These are phyloP conservation scores for Microcos paniculata DNA, from an alignment of 345 rosid species.

Conservation along the genomic window DNA sequence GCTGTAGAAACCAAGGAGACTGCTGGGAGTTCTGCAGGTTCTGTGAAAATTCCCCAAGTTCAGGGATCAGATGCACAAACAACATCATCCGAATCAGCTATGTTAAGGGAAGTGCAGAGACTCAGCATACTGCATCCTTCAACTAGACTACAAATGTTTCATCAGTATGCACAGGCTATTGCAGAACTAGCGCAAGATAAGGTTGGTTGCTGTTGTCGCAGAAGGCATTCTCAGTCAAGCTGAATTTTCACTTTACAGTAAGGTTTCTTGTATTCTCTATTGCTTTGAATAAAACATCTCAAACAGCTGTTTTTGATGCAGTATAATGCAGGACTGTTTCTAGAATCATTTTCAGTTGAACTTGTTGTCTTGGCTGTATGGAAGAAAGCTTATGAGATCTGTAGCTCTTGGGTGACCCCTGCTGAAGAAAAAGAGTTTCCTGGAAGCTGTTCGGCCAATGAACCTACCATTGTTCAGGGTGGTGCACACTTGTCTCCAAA, in stretches of 20 bases:
- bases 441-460: slow-evolving; percentile 29
- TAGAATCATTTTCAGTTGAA: slow-evolving; percentile 69
- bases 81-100: slow-evolving; percentile 30
- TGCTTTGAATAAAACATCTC: neutral
- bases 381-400: slow-evolving; percentile 59
- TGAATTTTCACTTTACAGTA: neutral
- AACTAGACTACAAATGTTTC: slow-evolving; percentile 51
- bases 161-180: slow-evolving; percentile 52
- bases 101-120: slow-evolving; percentile 52
- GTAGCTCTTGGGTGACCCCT: slow-evolving; percentile 50
- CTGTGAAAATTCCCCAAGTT: slow-evolving; percentile 26
- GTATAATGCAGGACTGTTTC: slow-evolving; percentile 52
- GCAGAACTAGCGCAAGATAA: slow-evolving; percentile 59
- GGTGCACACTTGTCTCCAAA: slow-evolving; percentile 6
- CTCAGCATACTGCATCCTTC: slow-evolving; percentile 55
- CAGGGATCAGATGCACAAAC: slow-evolving; percentile 32
- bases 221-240: neutral
- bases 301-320: slow-evolving; percentile 33
- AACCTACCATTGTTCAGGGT: slow-evolving; percentile 15
- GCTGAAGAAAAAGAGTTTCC: slow-evolving; percentile 28
- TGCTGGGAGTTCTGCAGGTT: slow-evolving; percentile 19
- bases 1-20: slow-evolving; percentile 32
- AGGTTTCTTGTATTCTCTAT: neutral
- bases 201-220: slow-evolving; percentile 30
- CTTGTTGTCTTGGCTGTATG: slow-evolving; percentile 70